Evolutionary conservation across 345 rosid genomes (phyloP).

Genomic region (Aethionema arabicum): DNA sequence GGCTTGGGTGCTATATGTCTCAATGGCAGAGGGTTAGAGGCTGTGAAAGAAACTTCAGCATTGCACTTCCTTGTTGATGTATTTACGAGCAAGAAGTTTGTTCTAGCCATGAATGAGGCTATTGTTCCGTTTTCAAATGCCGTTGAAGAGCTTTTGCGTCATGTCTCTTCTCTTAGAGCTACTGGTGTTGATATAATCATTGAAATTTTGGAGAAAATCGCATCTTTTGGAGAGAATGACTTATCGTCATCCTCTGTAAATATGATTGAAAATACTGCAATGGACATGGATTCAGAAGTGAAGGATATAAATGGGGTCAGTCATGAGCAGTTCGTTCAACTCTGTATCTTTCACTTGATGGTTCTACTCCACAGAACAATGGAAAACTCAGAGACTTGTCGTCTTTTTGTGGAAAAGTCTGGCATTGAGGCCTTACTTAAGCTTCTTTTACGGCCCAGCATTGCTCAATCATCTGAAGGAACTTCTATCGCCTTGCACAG

Average conservation of each 20-base stretch:
- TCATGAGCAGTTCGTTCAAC: constrained; percentile 82
- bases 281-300: constrained; percentile 87
- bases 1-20: constrained; percentile 96
- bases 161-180: constrained; percentile 80
- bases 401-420: constrained; percentile 90
- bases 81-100: constrained; percentile 87
- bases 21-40: constrained; percentile 84
- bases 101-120: constrained; percentile 87
- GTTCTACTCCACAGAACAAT: constrained; percentile 89
- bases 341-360: constrained; percentile 89
- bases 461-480: constrained; percentile 95
- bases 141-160: constrained; percentile 94
- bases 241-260: constrained; percentile 51
- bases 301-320: constrained; percentile 60
- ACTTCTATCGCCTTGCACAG: constrained; percentile 93
- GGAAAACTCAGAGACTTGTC: constrained; percentile 92
- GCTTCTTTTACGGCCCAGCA: constrained; percentile 77
- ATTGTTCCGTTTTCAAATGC: constrained; percentile 94
- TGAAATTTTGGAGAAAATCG: constrained; percentile 79
- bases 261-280: constrained; percentile 54
- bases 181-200: constrained; percentile 86
- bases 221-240: constrained; percentile 54
- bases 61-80: constrained; percentile 76
- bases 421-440: constrained; percentile 90
- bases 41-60: constrained; percentile 82